phyloP scores from a whole-genome alignment of 2,329 filamentous ascomycete genomes.

The Calonectria ilicicola region DNA sequence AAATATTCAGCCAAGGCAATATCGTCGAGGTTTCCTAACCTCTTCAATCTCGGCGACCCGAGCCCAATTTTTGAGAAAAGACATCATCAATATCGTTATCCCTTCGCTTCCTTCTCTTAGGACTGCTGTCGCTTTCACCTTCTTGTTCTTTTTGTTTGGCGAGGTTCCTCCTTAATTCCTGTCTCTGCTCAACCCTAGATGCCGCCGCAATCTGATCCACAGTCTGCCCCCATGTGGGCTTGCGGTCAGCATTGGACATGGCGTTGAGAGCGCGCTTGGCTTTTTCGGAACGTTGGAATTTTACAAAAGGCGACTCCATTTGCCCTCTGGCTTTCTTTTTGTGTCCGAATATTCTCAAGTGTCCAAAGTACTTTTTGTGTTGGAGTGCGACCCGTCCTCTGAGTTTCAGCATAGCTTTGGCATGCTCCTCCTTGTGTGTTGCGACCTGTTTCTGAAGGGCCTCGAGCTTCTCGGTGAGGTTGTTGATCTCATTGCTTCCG shows the following conservation, averaged over 20 bases:
- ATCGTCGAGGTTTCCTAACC: not conserved
- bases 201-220: slow-evolving; percentile 20
- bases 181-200: slow-evolving; percentile 22
- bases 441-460: slow-evolving; percentile 39
- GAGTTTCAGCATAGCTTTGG: slow-evolving; percentile 42
- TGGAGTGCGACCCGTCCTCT: slow-evolving; percentile 42
- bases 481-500: not conserved
- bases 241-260: not conserved
- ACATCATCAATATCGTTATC: slow-evolving; percentile 16
- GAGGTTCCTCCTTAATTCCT: slow-evolving; percentile 15
- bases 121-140: no score
- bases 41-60: slow-evolving; percentile 24
- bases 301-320: slow-evolving; percentile 32
- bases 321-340: slow-evolving; percentile 32
- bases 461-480: slow-evolving; percentile 29
- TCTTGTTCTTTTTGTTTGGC: slow-evolving; percentile 7
- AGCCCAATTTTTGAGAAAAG: slow-evolving; percentile 24
- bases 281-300: not conserved
- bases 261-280: not conserved
- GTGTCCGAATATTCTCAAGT: slow-evolving; percentile 45
- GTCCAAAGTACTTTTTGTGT: slow-evolving; percentile 44
- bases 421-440: slow-evolving; percentile 42
- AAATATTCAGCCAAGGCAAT: slow-evolving; percentile 9
- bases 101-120: slow-evolving; percentile 3
- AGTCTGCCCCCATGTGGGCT: slow-evolving; percentile 18